These are phyloP conservation scores for Iris macrosiphon DNA, from an alignment of 106 monocot species.

Conservation along the genomic window DNA sequence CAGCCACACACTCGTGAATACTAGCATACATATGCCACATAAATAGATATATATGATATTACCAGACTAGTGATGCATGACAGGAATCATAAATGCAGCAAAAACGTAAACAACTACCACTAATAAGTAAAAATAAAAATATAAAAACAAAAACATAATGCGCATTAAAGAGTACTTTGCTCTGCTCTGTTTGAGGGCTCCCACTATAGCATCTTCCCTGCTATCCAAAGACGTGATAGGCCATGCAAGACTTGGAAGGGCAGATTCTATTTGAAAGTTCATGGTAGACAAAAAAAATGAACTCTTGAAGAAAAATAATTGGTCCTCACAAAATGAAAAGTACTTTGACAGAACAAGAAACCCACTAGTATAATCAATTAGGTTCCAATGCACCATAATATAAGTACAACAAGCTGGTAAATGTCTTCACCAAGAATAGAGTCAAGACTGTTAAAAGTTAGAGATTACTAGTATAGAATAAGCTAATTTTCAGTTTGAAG, in stretches of 20 bases:
- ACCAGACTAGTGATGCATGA: background rate
- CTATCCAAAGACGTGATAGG: constrained; percentile 99
- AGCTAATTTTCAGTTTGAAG: too few species aligned
- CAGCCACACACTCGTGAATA: too few species aligned
- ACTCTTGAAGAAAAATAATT: background rate
- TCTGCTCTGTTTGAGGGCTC: constrained; percentile 92
- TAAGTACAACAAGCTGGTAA: too few species aligned
- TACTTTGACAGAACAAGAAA: too few species aligned
- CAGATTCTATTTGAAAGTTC: constrained; percentile 85
- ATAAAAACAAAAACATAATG: background rate
- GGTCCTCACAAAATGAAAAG: too few species aligned
- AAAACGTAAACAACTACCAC: background rate
- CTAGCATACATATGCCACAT: too few species aligned
- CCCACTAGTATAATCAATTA: too few species aligned
- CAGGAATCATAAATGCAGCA: background rate
- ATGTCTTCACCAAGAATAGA: too few species aligned
- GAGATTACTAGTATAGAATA: too few species aligned
- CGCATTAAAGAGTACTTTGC: constrained; percentile 28
- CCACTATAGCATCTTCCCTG: constrained; percentile 96
- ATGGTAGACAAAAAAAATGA: background rate
- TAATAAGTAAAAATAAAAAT: background rate
- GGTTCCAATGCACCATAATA: too few species aligned
- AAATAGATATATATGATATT: background rate
- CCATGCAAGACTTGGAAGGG: constrained; percentile 88
- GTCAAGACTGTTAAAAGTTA: too few species aligned